Conservation (phyloP, 495 filamentous ascomycete species). For the Achaetomiella virescens region DNA sequence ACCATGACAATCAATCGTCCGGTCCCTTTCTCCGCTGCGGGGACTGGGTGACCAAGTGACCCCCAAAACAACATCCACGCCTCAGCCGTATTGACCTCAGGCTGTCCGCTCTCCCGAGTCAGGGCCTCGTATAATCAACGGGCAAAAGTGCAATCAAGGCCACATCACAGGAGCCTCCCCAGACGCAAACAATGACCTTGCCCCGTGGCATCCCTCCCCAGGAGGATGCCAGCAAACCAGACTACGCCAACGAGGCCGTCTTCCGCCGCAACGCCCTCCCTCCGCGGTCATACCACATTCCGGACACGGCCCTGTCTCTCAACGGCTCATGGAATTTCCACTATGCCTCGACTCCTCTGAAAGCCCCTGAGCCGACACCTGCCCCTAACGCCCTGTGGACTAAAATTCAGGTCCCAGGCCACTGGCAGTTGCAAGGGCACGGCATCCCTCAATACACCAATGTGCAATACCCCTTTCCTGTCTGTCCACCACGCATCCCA, state of each 20-base stretch:
- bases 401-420: conserved; percentile 52
- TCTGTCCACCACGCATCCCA: conserved; percentile 52
- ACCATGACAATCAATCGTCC: too few species aligned
- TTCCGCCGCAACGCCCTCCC: conserved; percentile 46
- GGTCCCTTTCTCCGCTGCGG: too few species aligned
- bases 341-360: conserved; percentile 43
- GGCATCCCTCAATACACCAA: conserved; percentile 59
- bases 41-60: too few species aligned
- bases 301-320: conserved; percentile 39
- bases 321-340: conserved; percentile 59
- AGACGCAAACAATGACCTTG: too few species aligned
- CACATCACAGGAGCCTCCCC: too few species aligned
- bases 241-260: conserved; percentile 30
- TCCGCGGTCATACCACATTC: conserved; percentile 46
- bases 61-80: too few species aligned
- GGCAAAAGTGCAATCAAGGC: too few species aligned
- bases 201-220: conserved; percentile 14
- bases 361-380: conserved; percentile 37
- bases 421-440: conserved; percentile 62
- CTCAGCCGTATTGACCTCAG: too few species aligned
- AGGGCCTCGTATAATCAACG: too few species aligned
- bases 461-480: conserved; percentile 53
- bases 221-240: conserved; percentile 17
- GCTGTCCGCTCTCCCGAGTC: too few species aligned
- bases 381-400: conserved; percentile 36